Evolutionary conservation across 2,329 filamentous ascomycete genomes (phyloP).

Genomic region (Pezicula neosporulosa): DNA sequence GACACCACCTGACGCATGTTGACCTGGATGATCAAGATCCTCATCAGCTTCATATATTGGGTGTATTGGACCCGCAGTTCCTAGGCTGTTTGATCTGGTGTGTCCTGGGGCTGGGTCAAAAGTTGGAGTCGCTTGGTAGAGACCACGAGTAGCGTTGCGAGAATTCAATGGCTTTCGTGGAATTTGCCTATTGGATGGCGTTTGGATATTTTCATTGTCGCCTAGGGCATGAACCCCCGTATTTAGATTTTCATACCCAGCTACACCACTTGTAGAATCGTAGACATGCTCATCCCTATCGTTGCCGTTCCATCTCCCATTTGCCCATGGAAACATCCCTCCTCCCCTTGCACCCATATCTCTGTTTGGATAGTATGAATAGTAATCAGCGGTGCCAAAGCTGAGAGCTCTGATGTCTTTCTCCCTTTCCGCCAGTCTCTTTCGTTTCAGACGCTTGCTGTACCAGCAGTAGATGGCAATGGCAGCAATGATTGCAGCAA

Average conservation of each 20-base stretch:
- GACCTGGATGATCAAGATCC: conserved; percentile 21
- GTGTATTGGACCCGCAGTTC: conserved; percentile 51
- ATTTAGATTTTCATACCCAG: conserved; percentile 23
- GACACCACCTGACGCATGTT: conserved; percentile 10
- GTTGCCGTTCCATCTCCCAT: conserved; percentile 18
- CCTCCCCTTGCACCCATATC: conserved; percentile 15
- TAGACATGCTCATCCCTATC: conserved; percentile 10
- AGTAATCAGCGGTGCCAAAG: conserved; percentile 24
- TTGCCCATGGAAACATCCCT: conserved; percentile 20
- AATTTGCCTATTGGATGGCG: conserved; percentile 18
- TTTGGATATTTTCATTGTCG: conserved; percentile 9
- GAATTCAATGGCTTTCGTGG: conserved; percentile 34
- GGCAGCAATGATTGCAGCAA: conserved; percentile 46
- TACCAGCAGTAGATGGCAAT: conserved; percentile 46
- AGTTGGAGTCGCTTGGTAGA: conserved; percentile 35
- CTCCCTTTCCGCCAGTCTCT: conserved; percentile 41
- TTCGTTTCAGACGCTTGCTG: conserved; percentile 39
- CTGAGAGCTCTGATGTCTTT: conserved; percentile 50
- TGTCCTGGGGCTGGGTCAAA: conserved; percentile 38
- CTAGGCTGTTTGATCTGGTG: conserved; percentile 39
- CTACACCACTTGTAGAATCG: conserved; percentile 22
- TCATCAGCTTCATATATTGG: conserved; percentile 63
- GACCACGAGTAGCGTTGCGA: conserved; percentile 25
- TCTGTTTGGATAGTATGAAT: conserved; percentile 8
- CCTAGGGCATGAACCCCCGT: conserved; percentile 14